phyloP scores from a whole-genome alignment of 2,329 filamentous ascomycete species.

The Curvularia verruculosa region DNA sequence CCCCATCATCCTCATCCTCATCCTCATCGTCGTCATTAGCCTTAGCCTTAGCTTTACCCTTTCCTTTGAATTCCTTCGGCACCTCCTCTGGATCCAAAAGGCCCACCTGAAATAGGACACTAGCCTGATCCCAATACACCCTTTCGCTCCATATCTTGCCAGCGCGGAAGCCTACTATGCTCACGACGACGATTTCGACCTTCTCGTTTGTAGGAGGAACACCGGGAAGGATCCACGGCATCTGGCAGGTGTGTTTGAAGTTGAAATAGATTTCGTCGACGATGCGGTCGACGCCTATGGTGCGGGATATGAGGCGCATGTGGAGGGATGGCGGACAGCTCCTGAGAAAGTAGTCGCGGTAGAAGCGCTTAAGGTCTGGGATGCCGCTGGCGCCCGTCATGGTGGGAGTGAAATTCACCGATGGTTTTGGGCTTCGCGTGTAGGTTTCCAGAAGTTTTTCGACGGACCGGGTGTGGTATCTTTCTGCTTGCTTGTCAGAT shows the following conservation, averaged over 20 bases:
- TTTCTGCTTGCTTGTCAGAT: slow-evolving; percentile 36
- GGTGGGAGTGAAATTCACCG: slow-evolving; percentile 53
- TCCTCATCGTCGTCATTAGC: slow-evolving; percentile 34
- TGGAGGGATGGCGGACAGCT: slow-evolving; percentile 55
- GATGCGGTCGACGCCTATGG: slow-evolving; percentile 63
- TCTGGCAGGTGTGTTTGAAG: slow-evolving; percentile 62
- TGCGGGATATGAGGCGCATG: slow-evolving; percentile 63
- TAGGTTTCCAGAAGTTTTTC: slow-evolving; percentile 50
- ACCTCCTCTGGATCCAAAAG: slow-evolving; percentile 63
- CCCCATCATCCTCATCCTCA: slow-evolving; percentile 31
- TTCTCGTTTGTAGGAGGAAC: slow-evolving; percentile 62
- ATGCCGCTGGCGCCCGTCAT: slow-evolving; percentile 54
- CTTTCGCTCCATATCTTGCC: slow-evolving; percentile 63
- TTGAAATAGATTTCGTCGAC: slow-evolving; percentile 65
- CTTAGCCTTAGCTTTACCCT: background rate
- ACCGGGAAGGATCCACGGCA: slow-evolving; percentile 66
- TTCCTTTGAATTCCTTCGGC: slow-evolving; percentile 45
- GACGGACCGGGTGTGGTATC: slow-evolving; percentile 45
- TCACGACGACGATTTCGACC: slow-evolving; percentile 64
- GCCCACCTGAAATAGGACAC: slow-evolving; percentile 64
- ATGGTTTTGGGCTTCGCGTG: slow-evolving; percentile 43
- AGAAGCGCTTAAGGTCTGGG: slow-evolving; percentile 58
- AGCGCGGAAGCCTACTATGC: slow-evolving; percentile 61
- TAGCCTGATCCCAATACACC: slow-evolving; percentile 68
- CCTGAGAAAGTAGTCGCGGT: slow-evolving; percentile 62